phyloP scores from a whole-genome alignment of 352 stramenopile species.

The Pythium pyrilobum region DNA sequence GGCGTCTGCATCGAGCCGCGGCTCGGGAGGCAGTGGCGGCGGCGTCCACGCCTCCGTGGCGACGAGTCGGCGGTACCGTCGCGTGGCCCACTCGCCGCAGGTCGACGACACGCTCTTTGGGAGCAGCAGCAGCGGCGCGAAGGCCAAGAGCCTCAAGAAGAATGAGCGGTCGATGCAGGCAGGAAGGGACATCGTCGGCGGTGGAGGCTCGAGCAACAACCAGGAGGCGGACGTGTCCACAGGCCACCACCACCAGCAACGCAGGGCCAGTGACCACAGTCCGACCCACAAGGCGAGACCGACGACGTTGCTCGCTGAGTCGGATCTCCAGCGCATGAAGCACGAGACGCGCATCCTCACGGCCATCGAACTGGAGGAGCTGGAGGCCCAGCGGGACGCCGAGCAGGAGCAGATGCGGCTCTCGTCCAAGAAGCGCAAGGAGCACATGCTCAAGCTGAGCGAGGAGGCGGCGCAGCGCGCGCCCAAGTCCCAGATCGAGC shows the following conservation, averaged over 20 bases:
- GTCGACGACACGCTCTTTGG: conserved; percentile 78
- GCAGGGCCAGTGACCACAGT: background rate
- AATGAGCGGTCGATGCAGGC: conserved; percentile 54
- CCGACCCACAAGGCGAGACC: background rate
- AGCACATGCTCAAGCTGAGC: conserved; percentile 70
- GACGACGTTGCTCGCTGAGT: conserved; percentile 28
- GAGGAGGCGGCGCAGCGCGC: conserved; percentile 54
- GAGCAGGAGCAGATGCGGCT: conserved; percentile 53
- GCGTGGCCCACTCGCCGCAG: conserved; percentile 48
- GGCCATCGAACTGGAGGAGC: conserved; percentile 37
- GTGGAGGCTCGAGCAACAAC: conserved; percentile 22
- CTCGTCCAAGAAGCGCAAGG: conserved; percentile 66
- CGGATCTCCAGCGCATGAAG: conserved; percentile 59
- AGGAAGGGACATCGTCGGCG: conserved; percentile 34
- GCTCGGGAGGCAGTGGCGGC: conserved; percentile 4
- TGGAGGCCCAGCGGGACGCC: conserved; percentile 48
- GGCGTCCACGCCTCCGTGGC: background rate
- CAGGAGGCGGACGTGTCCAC: conserved; percentile 15
- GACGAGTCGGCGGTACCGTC: conserved; percentile 47
- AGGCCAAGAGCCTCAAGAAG: conserved; percentile 38
- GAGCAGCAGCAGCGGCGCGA: background rate
- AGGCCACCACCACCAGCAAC: background rate
- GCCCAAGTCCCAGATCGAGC: conserved; percentile 74
- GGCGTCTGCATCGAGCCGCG: conserved; percentile 21
- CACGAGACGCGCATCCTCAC: conserved; percentile 63